A percentile compares a stretch with the other conserved stretches of the same genome.
These are phyloP conservation scores for Anisogramma anomala DNA, from an alignment of 2,329 filamentous ascomycete species.

Conservation along the genomic window DNA sequence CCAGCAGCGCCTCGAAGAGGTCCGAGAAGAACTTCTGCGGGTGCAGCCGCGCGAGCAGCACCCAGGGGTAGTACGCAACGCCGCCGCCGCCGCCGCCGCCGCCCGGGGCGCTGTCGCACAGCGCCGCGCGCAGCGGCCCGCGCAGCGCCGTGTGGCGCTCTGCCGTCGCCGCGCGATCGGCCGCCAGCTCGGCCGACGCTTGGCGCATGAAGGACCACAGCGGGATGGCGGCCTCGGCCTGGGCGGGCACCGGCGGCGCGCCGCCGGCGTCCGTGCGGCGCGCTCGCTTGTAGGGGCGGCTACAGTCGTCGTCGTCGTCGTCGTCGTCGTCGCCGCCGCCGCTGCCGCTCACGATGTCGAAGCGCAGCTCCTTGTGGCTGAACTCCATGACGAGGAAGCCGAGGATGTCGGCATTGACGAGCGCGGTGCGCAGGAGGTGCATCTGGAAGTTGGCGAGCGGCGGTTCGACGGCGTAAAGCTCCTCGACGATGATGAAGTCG, in stretches of 20 bases:
- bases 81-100: too few species aligned
- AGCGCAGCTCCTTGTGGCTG: conserved; percentile 23
- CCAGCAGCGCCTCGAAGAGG: conserved; percentile 68
- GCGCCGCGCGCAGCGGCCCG: conserved; percentile 34
- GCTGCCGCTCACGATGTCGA: conserved; percentile 10
- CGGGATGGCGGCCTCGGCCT: conserved; percentile 21
- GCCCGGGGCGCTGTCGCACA: conserved; percentile 39
- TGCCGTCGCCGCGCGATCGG: conserved; percentile 32
- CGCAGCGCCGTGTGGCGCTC: conserved; percentile 38
- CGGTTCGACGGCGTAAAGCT: conserved; percentile 38
- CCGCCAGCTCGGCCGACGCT: conserved; percentile 34
- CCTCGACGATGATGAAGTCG: conserved; percentile 60
- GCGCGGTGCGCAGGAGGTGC: conserved; percentile 62
- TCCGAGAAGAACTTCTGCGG: conserved; percentile 74
- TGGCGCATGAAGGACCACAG: conserved; percentile 64
- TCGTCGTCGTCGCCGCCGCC: background rate
- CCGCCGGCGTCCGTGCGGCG: background rate
- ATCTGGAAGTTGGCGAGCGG: conserved; percentile 46
- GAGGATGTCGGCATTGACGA: conserved; percentile 72
- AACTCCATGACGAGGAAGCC: conserved; percentile 61
- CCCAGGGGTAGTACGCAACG: conserved; percentile 71
- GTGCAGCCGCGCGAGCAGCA: conserved; percentile 50
- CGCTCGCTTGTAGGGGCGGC: too few species aligned
- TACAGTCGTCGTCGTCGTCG: background rate
- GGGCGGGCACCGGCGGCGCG: conserved; percentile 2